Conservation (phyloP, 108 stramenopile species). For the Aurantiochytrium sp. region DNA sequence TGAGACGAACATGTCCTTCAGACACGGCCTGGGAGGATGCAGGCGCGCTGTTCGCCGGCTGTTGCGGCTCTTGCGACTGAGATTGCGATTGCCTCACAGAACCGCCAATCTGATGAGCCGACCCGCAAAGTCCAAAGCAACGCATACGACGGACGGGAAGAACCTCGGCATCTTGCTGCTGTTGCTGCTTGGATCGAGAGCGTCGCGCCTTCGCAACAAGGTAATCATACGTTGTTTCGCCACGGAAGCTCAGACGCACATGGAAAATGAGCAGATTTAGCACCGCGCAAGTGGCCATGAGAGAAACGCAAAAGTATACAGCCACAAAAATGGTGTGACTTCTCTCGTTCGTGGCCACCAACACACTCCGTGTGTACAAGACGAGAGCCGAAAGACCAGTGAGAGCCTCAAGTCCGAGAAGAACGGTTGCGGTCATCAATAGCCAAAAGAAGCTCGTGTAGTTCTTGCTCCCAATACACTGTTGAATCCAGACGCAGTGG, state of each 20-base stretch:
- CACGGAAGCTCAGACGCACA: background rate
- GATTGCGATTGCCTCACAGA: background rate
- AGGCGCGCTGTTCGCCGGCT: background rate
- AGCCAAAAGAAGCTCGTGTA: background rate
- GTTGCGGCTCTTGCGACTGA: background rate
- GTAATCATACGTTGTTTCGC: background rate
- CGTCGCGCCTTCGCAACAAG: background rate
- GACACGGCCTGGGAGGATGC: too few relatives aligned
- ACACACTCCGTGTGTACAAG: background rate
- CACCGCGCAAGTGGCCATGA: background rate
- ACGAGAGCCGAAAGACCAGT: background rate
- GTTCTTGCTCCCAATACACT: constrained; percentile 39
- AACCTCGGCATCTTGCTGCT: background rate
- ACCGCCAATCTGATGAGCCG: background rate
- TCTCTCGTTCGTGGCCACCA: background rate
- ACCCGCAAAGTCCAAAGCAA: background rate
- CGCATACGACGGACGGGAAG: background rate
- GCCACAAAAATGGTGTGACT: background rate
- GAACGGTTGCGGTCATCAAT: background rate
- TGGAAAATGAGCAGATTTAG: background rate
- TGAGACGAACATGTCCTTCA: too few relatives aligned
- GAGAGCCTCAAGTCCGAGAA: background rate
- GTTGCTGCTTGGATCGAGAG: background rate
- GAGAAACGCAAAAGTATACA: background rate
- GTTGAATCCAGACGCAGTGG: constrained; percentile 90